A percentile compares a stretch with the other conserved stretches of the same genome.
These are phyloP conservation scores for Apiotrichum mycotoxinovorans DNA, from an alignment of 1,284 basidiomycete genomes.

Conservation along the genomic window DNA sequence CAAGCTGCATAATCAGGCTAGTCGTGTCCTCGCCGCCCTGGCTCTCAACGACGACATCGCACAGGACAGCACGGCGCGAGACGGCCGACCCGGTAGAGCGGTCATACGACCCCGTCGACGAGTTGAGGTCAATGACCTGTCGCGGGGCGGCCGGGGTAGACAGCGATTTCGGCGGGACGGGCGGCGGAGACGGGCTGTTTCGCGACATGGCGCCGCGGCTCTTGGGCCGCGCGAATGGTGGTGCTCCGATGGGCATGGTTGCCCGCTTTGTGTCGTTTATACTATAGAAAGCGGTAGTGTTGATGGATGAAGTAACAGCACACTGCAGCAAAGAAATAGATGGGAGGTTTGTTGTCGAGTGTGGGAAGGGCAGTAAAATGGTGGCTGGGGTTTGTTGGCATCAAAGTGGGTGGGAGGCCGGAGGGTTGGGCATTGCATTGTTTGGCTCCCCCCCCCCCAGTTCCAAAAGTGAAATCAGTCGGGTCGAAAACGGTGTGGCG, in stretches of 20 bases:
- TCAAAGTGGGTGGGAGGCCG: too few species aligned
- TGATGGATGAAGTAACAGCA: too few species aligned
- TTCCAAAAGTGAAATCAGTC: conserved; percentile 5
- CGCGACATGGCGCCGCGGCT: conserved; percentile 8
- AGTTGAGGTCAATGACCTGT: conserved; percentile 38
- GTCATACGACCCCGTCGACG: conserved; percentile 37
- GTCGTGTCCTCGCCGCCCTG: conserved; percentile 40
- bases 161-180: conserved; percentile 11
- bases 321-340: neutral
- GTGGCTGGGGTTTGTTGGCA: neutral
- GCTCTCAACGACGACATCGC: conserved; percentile 43
- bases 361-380: neutral
- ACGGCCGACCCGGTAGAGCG: conserved; percentile 29
- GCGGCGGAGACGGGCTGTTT: conserved; percentile 10
- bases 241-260: conserved; percentile 18
- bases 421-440: too few species aligned
- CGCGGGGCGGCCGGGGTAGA: conserved; percentile 22
- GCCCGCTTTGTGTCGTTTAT: too few species aligned
- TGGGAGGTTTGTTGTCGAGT: neutral
- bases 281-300: too few species aligned
- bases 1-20: conserved; percentile 38
- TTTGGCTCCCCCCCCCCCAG: conserved; percentile 19
- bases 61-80: conserved; percentile 40
- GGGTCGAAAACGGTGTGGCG: too few species aligned
- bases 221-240: conserved; percentile 16